Base-by-base conservation (phyloP, 805 yeast genomes). In the Candida manassasensis region DNA sequence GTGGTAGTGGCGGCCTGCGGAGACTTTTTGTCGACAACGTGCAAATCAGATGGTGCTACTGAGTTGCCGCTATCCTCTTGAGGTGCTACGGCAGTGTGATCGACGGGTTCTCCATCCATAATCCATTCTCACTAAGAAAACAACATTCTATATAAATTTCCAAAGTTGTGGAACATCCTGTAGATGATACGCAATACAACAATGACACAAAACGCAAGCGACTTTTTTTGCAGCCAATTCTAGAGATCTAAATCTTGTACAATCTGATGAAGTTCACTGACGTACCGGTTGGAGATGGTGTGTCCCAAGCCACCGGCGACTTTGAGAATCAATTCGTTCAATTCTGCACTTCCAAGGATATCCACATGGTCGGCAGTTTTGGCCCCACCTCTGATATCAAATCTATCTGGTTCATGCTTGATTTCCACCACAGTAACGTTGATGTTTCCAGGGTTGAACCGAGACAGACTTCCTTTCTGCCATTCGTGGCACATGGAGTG, bases 331-430 rank as follows among this genome's bases (percentile, higher is more conserved):
- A 89, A 64, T 52, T 93, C 98, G 54, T 93, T 93, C 55, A 93
- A 66, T 52, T 83, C 95, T 1, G 97, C 86, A 43, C 95, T 79
- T 2, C 98, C 98, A 31, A 93, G 67, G 31, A 93, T 89, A 55
- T 93, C 98, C 19, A 93, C 98, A 58, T 93, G 98, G 50, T 93
- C 98, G 1, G 97, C 97, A 1, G 97, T 90, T 55, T 84, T 84
- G 8, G 96, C 94, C 10, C 98, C 98, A 17, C 98, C 98, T 45
- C 98, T 74, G 21, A 93, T 84, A 62, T 93, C 98, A 50, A 84
- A 88, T 45, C 85, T 66, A 52, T 86, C 95, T 0, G 98, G 98
- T 53, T 89, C 94, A 52, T 93, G 96, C 49, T 76, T 74, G 66
- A 93, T 82, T 61, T 93, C 98, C 10, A 90, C 96, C 32, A 88